A percentile compares a stretch with the other conserved stretches of the same genome.
phyloP scores from a whole-genome alignment of 202 grass and related monocot species.

The Zoysia matrella region DNA sequence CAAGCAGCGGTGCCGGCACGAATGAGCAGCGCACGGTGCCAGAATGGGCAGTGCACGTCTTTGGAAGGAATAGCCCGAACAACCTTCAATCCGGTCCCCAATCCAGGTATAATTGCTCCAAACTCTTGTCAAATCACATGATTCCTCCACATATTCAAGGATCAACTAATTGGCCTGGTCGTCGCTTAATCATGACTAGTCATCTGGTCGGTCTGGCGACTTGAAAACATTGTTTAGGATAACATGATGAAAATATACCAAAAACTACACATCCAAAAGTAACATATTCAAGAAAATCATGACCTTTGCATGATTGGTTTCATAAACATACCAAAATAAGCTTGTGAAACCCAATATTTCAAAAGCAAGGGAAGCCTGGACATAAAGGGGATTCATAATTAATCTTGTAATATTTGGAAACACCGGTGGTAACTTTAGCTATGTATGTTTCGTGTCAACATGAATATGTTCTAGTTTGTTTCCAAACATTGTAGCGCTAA shows the following conservation, averaged over 20 bases:
- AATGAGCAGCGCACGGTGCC: too few relatives aligned
- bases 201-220: too few relatives aligned
- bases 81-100: too few relatives aligned
- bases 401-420: neutral
- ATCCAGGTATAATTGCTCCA: too few relatives aligned
- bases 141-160: too few relatives aligned
- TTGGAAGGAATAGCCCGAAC: too few relatives aligned
- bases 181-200: too few relatives aligned
- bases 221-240: neutral
- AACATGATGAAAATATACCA: slow-evolving; percentile 19
- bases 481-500: slow-evolving; percentile 5
- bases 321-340: neutral
- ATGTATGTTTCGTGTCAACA: slow-evolving; percentile 2
- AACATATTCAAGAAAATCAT: neutral
- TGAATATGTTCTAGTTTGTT: slow-evolving; percentile 2
- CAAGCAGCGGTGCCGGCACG: too few relatives aligned
- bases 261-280: neutral
- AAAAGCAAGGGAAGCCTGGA: neutral
- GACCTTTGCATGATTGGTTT: slow-evolving; percentile 7
- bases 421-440: neutral
- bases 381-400: neutral
- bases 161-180: too few relatives aligned
- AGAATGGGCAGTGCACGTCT: too few relatives aligned
- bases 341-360: slow-evolving; percentile 6
- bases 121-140: too few relatives aligned